Conservation (phyloP, 257 asterid species). For the Mitragyna speciosa region DNA sequence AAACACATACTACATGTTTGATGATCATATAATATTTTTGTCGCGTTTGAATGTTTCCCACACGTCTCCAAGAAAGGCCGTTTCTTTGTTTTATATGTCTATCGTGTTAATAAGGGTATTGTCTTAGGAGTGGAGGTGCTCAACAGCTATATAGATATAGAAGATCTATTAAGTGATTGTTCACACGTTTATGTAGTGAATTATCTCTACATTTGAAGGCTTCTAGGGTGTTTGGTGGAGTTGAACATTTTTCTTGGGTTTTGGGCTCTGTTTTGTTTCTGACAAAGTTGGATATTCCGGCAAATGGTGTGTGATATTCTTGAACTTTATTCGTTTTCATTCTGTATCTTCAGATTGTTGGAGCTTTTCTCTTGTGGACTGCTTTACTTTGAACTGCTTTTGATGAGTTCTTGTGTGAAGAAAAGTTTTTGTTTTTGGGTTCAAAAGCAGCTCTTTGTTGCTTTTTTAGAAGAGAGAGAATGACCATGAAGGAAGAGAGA, state of each 20-base stretch:
- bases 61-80: constrained; percentile 58
- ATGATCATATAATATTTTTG: constrained; percentile 1
- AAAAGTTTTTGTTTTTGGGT: constrained; percentile 27
- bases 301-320: constrained; percentile 34
- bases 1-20: too few species aligned
- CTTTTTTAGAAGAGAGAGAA: neutral
- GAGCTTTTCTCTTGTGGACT: constrained; percentile 21
- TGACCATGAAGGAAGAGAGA: neutral
- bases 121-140: constrained; percentile 37
- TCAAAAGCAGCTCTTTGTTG: constrained; percentile 33
- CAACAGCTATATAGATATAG: neutral
- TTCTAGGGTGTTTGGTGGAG: constrained; percentile 25
- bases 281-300: constrained; percentile 27
- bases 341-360: constrained; percentile 29
- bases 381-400: constrained; percentile 14
- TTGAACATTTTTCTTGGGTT: constrained; percentile 23
- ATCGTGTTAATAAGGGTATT: constrained; percentile 22
- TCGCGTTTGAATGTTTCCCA: constrained; percentile 53
- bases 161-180: constrained; percentile 13
- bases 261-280: constrained; percentile 18
- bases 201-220: constrained; percentile 19
- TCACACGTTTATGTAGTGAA: constrained; percentile 30
- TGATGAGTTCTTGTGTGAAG: neutral
- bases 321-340: constrained; percentile 23
- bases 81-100: constrained; percentile 33